These are phyloP conservation scores for Aquanectria penicillioides DNA, from an alignment of 2,329 filamentous ascomycete species.

Conservation along the genomic window DNA sequence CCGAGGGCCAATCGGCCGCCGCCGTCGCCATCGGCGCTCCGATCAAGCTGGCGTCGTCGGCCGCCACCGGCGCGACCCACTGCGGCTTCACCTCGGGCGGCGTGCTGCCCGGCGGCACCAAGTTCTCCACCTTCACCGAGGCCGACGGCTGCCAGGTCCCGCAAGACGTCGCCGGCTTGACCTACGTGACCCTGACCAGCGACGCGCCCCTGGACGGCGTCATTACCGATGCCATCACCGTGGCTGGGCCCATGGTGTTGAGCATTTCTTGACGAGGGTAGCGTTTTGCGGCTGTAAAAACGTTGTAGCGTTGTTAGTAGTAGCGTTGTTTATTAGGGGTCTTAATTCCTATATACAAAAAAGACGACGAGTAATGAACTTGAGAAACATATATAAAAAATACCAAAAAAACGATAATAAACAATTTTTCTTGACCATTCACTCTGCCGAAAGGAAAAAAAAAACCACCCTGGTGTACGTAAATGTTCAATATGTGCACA, in stretches of 20 bases:
- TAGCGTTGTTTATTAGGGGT: too few species aligned
- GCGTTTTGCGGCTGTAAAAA: not conserved
- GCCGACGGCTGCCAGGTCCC: constrained; percentile 69
- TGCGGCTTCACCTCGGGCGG: constrained; percentile 76
- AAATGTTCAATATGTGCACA: too few species aligned
- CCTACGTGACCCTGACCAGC: constrained; percentile 74
- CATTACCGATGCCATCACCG: constrained; percentile 69
- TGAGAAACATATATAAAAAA: not conserved
- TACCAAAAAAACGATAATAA: too few species aligned
- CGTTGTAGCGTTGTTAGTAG: too few species aligned
- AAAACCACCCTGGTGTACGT: too few species aligned
- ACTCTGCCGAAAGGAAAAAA: too few species aligned
- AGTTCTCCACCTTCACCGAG: constrained; percentile 65
- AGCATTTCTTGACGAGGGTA: constrained; percentile 61
- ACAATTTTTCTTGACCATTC: too few species aligned
- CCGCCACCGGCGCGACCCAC: constrained; percentile 62
- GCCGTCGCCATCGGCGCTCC: constrained; percentile 47
- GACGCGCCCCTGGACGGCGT: constrained; percentile 59
- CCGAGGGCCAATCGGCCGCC: constrained; percentile 52
- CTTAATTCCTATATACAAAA: too few species aligned
- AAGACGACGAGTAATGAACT: too few species aligned
- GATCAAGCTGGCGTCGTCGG: constrained; percentile 58
- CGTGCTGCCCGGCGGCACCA: constrained; percentile 64
- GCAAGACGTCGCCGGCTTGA: constrained; percentile 68
- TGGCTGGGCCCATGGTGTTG: constrained; percentile 72